Base-by-base conservation (phyloP, 768 basidiomycete species). In the Termitomyces sp. region DNA sequence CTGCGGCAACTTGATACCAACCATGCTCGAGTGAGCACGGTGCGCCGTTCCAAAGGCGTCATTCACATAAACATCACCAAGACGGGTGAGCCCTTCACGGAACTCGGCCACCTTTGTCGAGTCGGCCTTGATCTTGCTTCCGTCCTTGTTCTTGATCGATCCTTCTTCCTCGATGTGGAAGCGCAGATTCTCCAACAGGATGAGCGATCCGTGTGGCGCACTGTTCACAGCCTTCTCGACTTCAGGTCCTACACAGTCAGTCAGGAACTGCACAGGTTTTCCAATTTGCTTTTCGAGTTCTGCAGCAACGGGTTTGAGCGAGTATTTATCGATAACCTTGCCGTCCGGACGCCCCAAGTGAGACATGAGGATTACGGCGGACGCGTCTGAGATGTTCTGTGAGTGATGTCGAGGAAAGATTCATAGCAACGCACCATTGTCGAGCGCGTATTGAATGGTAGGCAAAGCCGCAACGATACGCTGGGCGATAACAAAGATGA, bases 111-210 rank as follows among this genome's bases (percentile, higher is more conserved):
- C 92, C 63, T 84, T 82, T 55, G 85, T 83, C 22, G 90, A 80
- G 73, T 95, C 91, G 46, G 97, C 96, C 79, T 98, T 98, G 68
- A 84, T 90, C 82, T 99, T 99, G 70, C 88, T 86, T 52, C 95
- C 94, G 56, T 96, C 94, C 74, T 91, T 89, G 75, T 95, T 94
- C 79, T 96, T 96, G 68, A 84, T 83, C 50, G 90, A 92, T 22
- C 96, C 96, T 76, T 99, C 96, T 78, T 99, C 96, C 71, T 96
- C 96, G 66, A 94, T 94, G 76, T 98, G 94, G 87, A 97, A 99
- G 62, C 96, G 91, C 56, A 99, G 81, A 78, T 99, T 99, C 79
- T 99, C 96, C 70, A 99, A 87, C 60, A 99, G 84, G 77, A 98
- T 86, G 67, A 94, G 76, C 46, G 90, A 81, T 53, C 96, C 91